These are phyloP conservation scores for Podila epicladia DNA, from an alignment of 192 early-diverging fungal species.

Conservation along the genomic window DNA sequence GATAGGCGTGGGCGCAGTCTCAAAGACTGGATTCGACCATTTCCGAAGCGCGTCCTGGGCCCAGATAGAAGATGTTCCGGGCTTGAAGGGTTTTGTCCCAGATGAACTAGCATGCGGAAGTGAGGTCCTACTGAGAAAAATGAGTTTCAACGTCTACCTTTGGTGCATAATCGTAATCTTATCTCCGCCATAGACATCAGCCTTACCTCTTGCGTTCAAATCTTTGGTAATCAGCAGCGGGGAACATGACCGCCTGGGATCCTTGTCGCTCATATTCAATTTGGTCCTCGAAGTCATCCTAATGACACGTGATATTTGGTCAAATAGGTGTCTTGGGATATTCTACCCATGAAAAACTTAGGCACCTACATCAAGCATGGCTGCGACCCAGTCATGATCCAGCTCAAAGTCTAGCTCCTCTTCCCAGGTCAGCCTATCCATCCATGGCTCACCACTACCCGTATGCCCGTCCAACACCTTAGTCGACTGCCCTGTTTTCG, in stretches of 20 bases:
- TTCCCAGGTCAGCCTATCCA: conserved; percentile 5
- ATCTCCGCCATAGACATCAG: no score
- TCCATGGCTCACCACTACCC: background rate
- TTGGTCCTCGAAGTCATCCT: conserved; percentile 22
- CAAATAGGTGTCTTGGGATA: no score
- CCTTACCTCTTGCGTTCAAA: background rate
- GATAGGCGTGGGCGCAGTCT: conserved; percentile 30
- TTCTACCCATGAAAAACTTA: background rate
- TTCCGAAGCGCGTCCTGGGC: conserved; percentile 51
- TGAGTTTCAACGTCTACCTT: no score
- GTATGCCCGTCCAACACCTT: background rate
- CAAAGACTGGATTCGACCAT: conserved; percentile 50
- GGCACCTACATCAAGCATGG: conserved; percentile 22
- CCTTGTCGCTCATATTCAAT: background rate
- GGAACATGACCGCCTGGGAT: background rate
- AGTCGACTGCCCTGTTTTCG: background rate
- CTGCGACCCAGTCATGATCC: conserved; percentile 33
- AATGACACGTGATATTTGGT: background rate
- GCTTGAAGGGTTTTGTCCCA: background rate
- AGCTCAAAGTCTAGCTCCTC: conserved; percentile 45
- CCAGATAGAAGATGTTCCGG: conserved; percentile 42
- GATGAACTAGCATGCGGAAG: conserved; percentile 10
- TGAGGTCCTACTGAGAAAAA: conserved; percentile 4
- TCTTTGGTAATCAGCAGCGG: background rate
- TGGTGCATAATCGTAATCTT: no score